Base-by-base conservation (phyloP, 169 alveolate genomes). In the Plasmodium billcollinsi region DNA sequence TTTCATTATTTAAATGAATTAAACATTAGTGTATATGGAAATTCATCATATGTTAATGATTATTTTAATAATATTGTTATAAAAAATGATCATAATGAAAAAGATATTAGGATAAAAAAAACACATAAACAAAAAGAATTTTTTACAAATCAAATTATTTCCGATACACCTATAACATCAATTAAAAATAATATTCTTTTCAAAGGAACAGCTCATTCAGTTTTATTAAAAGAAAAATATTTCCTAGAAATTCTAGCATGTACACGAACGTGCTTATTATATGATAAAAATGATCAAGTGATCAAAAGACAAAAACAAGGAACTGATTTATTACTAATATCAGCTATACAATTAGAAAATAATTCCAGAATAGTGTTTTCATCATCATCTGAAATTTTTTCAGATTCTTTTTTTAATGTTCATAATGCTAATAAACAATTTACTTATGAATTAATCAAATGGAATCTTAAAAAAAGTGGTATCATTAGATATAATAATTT, bases 161-260 rank as follows among this genome's bases (percentile, higher is more conserved):
- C 65, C 26, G 15, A 73, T 26, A 86, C 88, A 0, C 88, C 92
- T 24, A 86, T 86, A 39, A 29, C 45, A 71, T 6, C 33, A n/a
- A 21, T 56, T 24, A 24, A 26, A 54, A 12, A 20, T 33, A 71
- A 66, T 12, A 59, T 86, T 2, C 56, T 86, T 62, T 86, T 61
- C 49, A 72, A 86, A 73, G 92, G 92, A 12, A 86, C 92, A 6
- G 92, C 88, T 15, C 92, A 86, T 71, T 62, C 74, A 4, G 61
- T 86, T 39, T 71, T 71, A 33, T 33, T 62, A 21, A 73, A 86
- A 49, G 24, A 63, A 18, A 86, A 86, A 45, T 39, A 86, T 54
- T 71, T 45, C 20, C 50, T 86, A 50, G 61, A 71, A 6, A 29
- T 86, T 39, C 50, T 86, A 67, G 49, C 61, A 6, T 86, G 92